Evolutionary conservation across 371 early-diverging fungal species (phyloP).

Genomic region (Mucor lusitanicus): DNA sequence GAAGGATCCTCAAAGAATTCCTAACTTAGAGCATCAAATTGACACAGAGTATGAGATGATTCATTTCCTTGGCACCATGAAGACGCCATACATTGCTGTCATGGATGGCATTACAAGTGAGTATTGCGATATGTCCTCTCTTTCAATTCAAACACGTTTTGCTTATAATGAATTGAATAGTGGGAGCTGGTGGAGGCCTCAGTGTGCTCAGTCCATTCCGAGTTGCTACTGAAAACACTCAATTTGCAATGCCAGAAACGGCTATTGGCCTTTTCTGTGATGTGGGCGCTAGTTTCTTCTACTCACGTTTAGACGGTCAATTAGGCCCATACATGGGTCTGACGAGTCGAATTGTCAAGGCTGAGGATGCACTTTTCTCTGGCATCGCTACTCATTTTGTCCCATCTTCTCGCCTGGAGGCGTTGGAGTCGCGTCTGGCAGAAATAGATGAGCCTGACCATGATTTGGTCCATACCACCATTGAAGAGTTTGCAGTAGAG

Average conservation of each 20-base stretch:
- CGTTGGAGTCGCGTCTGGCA: conserved; percentile 73
- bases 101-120: conserved; percentile 89
- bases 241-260: conserved; percentile 95
- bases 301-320: conserved; percentile 90
- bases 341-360: conserved; percentile 80
- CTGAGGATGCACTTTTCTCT: conserved; percentile 79
- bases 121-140: background rate
- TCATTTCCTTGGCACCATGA: conserved; percentile 80
- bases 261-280: conserved; percentile 94
- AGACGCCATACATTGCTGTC: conserved; percentile 83
- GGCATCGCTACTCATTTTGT: conserved; percentile 95
- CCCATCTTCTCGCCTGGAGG: conserved; percentile 73
- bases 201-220: conserved; percentile 90
- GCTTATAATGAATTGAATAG: conserved; percentile 31
- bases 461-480: conserved; percentile 75
- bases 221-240: conserved; percentile 92
- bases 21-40: conserved; percentile 8
- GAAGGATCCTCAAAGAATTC: background rate
- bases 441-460: conserved; percentile 72
- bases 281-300: conserved; percentile 92
- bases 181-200: conserved; percentile 96
- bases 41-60: conserved; percentile 84
- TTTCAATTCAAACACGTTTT: background rate
- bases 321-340: conserved; percentile 89
- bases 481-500: conserved; percentile 82